Base-by-base conservation (phyloP, 768 basidiomycete genomes). In the Lactifluus hygrophoroides region DNA sequence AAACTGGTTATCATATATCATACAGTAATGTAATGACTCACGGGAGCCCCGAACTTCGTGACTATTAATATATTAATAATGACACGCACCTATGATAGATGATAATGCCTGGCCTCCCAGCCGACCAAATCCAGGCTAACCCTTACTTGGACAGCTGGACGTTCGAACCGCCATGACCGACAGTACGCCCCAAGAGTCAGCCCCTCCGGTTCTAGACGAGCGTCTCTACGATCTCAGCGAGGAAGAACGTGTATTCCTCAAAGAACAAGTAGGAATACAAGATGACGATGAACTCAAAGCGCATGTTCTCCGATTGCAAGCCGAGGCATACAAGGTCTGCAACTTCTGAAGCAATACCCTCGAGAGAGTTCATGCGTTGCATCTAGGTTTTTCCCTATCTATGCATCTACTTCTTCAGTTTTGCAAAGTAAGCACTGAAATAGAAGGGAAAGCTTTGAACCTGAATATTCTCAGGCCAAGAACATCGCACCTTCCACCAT, bases 301-400 rank as follows among this genome's bases (percentile, higher is more conserved):
- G 40, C 72, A 73, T 56, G 61, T 73, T 0, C 16, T 73, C 4
- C 27, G 35, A 0, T 60, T 73, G 11, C 70, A 70, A 53, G 60
- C 51, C 3, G 66, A 72, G 35, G 71, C 70, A 3, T 74, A 70
- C 43, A 54, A 47, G 54, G 73, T 72, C 14, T 16, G 55, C 19
- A n/a, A n/a, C n/a, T 21, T 13, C 14, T 9, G 47, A 35, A 54
- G 13, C 10, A 34, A 9, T 30, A 9, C 17, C 25, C 10, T 32
- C 17, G 28, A n/a, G n/a, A n/a, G n/a, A n/a, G n/a, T n/a, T 35
- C 17, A n/a, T 25, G 37, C 19, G 8, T 10, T 13, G 28, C 44
- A 9, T 34, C 49, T 11, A 58, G 51, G 11, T 54, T 21, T 10
- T 17, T 45, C 44, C 51, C 6, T 58, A 58, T 9, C 57, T 28